phyloP scores from a whole-genome alignment of 768 basidiomycete genomes.

The Mycena filopes region DNA sequence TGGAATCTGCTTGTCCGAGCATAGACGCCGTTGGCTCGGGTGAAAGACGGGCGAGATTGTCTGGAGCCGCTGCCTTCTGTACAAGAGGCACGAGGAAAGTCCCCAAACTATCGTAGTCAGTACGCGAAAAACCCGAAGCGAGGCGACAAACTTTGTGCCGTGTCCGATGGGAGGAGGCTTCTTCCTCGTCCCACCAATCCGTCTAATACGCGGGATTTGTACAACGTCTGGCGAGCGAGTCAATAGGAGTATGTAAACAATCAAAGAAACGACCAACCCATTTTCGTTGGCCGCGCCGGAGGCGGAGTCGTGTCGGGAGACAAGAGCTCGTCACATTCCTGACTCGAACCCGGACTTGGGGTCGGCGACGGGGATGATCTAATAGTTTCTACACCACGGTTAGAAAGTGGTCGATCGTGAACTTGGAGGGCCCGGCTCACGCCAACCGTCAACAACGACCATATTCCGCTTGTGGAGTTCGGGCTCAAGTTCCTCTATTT shows the following conservation, averaged over 20 bases:
- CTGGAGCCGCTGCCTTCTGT: background rate
- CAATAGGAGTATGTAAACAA: background rate
- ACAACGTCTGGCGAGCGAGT: constrained; percentile 54
- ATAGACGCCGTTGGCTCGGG: constrained; percentile 43
- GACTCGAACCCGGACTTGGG: constrained; percentile 51
- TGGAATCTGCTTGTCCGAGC: constrained; percentile 42
- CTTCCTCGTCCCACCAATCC: constrained; percentile 51
- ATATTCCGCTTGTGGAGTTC: constrained; percentile 63
- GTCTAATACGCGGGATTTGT: constrained; percentile 62
- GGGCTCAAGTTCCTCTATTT: constrained; percentile 51
- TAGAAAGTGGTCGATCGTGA: background rate
- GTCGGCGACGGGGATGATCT: constrained; percentile 56
- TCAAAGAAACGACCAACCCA: constrained; percentile 52
- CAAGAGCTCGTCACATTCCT: constrained; percentile 65
- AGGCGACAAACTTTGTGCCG: constrained; percentile 24
- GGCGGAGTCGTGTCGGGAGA: constrained; percentile 59
- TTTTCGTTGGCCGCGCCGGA: constrained; percentile 50
- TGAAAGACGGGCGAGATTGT: constrained; percentile 28
- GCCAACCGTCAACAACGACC: constrained; percentile 71
- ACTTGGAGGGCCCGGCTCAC: constrained; percentile 47
- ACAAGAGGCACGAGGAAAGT: constrained; percentile 51
- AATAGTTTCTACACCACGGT: constrained; percentile 46
- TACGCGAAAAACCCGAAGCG: background rate
- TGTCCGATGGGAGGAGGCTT: constrained; percentile 42
- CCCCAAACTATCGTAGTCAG: constrained; percentile 43